These are phyloP conservation scores for Cercophora samala DNA, from an alignment of 495 filamentous ascomycete genomes.

Conservation along the genomic window DNA sequence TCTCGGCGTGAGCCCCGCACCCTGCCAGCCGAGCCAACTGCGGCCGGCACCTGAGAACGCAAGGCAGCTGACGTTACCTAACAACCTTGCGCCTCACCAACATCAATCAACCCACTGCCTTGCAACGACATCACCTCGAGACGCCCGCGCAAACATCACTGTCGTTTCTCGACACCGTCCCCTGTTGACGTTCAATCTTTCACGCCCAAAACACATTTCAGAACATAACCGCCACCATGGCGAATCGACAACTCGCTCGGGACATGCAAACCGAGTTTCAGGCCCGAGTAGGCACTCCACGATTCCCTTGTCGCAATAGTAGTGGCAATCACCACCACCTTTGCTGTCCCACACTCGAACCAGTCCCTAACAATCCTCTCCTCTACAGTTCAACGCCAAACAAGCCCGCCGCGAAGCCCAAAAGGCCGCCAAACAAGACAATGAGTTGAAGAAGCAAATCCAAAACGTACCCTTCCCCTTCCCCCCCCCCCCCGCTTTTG, in stretches of 20 bases:
- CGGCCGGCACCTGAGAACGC: not conserved
- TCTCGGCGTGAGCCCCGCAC: not conserved
- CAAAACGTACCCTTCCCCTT: conserved; percentile 57
- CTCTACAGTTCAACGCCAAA: conserved; percentile 74
- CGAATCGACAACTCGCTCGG: conserved; percentile 49
- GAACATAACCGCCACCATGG: conserved; percentile 35
- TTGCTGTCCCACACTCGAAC: not conserved
- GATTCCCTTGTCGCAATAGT: not conserved
- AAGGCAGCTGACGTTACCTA: not conserved
- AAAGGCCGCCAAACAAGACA: conserved; percentile 80
- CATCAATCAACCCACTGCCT: not conserved
- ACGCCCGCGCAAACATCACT: not conserved
- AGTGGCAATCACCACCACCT: not conserved
- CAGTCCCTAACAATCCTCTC: conserved; percentile 1
- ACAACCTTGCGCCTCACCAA: not conserved
- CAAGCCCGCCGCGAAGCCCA: conserved; percentile 75
- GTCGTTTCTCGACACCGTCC: not conserved
- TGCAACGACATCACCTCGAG: not conserved
- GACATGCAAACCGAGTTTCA: conserved; percentile 55
- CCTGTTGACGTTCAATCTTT: not conserved
- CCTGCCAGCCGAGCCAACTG: not conserved
- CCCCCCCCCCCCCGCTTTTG: conserved; percentile 16
- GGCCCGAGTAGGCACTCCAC: conserved; percentile 39
- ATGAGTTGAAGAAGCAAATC: conserved; percentile 74
- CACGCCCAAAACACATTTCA: conserved; percentile 1